Evolutionary conservation across 225 moss, liverwort and hornwort species (phyloP), one percentile per base, ranked within the genome.

Genomic region (Bryum argenteum): DNA sequence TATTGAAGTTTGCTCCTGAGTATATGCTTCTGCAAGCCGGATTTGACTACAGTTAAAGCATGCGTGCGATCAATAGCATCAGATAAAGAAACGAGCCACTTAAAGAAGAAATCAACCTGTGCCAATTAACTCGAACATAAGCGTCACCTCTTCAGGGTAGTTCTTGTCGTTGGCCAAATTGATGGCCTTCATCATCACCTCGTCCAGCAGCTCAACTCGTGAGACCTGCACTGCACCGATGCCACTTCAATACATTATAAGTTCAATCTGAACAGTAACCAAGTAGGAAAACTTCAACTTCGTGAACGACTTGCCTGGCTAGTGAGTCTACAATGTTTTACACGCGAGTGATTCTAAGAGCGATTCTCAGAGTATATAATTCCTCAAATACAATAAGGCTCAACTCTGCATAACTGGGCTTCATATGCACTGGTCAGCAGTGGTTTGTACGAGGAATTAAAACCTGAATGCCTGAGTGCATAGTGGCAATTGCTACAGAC

Each of bases 391-490:
- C 59, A 52, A 67, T 60, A 14, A 16, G 23, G n/a, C 23, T 22
- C 10, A n/a, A 63, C 63, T 13, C 64, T 11, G 40, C 57, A 22
- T 22, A 51, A 51, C 41, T 16, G 40, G 11, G 71, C 50, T 9
- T 42, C 5, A 71, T 19, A 43, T 65, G 57, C 50, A 58, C 39
- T 16, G 16, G 23, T 26, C 18, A 64, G 48, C 48, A 70, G 53
- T 10, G 11, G 26, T 18, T 63, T 41, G 19, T 47, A 55, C 33
- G 39, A 61, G 72, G 38, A 15, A 69, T 19, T 12, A 45, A 45
- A 56, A 96, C 96, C 97, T 98, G 98, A 77, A 98, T 92, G 61
- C 98, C 92, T n/a, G 98, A 94, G 75, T 94, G 98, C 94, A 94
- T 94, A 44, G 92, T 87, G 43, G 81, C 98, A 66, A 98, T 98